Conservation (phyloP, 768 basidiomycete genomes). For the Termitomyces sp. region DNA sequence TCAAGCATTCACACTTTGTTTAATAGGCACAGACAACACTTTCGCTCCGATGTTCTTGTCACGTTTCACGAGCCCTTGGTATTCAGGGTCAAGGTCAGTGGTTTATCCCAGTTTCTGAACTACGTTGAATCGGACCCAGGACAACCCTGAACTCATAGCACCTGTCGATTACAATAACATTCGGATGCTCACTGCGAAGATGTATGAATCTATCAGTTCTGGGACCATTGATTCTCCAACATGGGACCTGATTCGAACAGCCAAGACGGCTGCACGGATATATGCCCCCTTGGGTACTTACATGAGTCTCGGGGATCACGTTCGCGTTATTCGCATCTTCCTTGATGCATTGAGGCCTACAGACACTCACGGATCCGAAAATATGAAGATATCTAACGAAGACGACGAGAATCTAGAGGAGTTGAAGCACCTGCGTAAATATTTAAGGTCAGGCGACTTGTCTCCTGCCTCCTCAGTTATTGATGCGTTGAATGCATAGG, state of each 20-base stretch:
- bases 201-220: slow-evolving; percentile 67
- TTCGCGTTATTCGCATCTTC: slow-evolving; percentile 72
- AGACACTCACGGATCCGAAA: slow-evolving; percentile 26
- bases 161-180: slow-evolving; percentile 65
- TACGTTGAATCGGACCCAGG: slow-evolving; percentile 30
- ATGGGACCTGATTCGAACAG: slow-evolving; percentile 73
- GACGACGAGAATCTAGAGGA: slow-evolving; percentile 22
- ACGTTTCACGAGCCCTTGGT: slow-evolving; percentile 71
- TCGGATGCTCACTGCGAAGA: slow-evolving; percentile 51
- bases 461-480: background rate
- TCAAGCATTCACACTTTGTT: background rate
- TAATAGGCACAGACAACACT: slow-evolving; percentile 84
- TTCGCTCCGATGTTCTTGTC: slow-evolving; percentile 84
- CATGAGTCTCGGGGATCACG: slow-evolving; percentile 83
- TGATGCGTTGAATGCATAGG: slow-evolving; percentile 30
- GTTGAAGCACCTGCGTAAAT: slow-evolving; percentile 36
- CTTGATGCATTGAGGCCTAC: slow-evolving; percentile 65
- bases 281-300: slow-evolving; percentile 86
- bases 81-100: slow-evolving; percentile 57
- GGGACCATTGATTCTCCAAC: slow-evolving; percentile 84
- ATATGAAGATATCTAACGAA: slow-evolving; percentile 16
- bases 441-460: slow-evolving; percentile 51
- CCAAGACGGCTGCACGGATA: slow-evolving; percentile 74
- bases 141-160: slow-evolving; percentile 66
- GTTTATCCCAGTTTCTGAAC: background rate